Conservation (phyloP, 306 rosid genomes). For the Malus fusca region DNA sequence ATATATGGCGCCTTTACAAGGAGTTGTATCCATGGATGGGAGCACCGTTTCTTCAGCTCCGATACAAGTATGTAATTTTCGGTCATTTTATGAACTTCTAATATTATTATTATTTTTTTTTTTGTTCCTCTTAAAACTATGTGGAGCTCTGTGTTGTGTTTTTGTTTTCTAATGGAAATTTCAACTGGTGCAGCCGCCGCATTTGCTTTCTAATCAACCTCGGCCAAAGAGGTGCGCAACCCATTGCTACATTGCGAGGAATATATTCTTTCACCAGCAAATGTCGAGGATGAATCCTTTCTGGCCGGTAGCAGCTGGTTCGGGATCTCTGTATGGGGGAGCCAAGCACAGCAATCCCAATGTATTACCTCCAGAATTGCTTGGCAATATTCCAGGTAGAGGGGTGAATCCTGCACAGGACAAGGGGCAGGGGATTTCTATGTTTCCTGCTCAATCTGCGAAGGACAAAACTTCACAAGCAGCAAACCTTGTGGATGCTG, state of each 20-base stretch:
- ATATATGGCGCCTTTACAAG: constrained; percentile 85
- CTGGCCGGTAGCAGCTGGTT: constrained; percentile 90
- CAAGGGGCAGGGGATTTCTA: constrained; percentile 56
- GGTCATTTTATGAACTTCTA: neutral
- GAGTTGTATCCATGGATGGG: constrained; percentile 90
- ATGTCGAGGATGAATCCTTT: constrained; percentile 78
- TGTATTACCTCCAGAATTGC: constrained; percentile 55
- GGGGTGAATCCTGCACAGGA: constrained; percentile 51
- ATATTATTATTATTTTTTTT: neutral
- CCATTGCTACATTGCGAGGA: constrained; percentile 87
- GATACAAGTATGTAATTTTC: constrained; percentile 43
- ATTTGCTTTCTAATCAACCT: constrained; percentile 66
- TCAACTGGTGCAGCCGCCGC: constrained; percentile 49
- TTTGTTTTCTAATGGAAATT: neutral
- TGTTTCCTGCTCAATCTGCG: constrained; percentile 54
- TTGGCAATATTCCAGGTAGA: constrained; percentile 42
- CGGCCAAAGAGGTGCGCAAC: constrained; percentile 91
- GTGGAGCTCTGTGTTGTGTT: neutral
- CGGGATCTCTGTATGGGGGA: constrained; percentile 76
- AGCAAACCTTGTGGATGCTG: constrained; percentile 40
- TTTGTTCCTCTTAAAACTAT: neutral
- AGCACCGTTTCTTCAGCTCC: constrained; percentile 63
- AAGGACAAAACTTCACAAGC: constrained; percentile 71
- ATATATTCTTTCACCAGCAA: constrained; percentile 65
- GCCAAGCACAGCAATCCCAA: constrained; percentile 57